Conservation (phyloP, 352 stramenopile genomes). For the Globisporangium ultimum region DNA sequence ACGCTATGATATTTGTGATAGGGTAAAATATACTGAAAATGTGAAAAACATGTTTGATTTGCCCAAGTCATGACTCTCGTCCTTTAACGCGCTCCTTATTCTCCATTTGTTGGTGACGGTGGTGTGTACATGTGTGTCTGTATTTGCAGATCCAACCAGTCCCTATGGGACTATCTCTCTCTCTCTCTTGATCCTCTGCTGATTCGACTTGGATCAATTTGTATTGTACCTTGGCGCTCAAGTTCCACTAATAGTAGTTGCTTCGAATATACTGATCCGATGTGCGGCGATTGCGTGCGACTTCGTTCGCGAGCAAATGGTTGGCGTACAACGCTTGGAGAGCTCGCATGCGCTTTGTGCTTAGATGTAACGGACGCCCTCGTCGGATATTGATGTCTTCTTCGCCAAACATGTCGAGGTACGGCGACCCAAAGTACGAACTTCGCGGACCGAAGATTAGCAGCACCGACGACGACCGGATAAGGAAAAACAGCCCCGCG, state of each 20-base stretch:
- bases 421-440: conserved; percentile 84
- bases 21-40: too few species aligned
- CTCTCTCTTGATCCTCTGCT: conserved; percentile 2
- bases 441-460: conserved; percentile 68
- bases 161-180: too few species aligned
- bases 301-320: conserved; percentile 78
- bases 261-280: conserved; percentile 87
- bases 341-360: conserved; percentile 66
- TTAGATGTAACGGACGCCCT: conserved; percentile 72
- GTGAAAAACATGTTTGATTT: too few species aligned
- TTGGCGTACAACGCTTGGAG: conserved; percentile 71
- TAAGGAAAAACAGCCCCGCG: conserved; percentile 80
- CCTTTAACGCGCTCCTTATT: too few species aligned
- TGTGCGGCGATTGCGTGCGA: conserved; percentile 76
- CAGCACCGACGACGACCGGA: conserved; percentile 73
- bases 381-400: conserved; percentile 83
- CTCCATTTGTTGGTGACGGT: too few species aligned
- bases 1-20: too few species aligned
- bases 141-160: too few species aligned
- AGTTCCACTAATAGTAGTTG: conserved; percentile 66
- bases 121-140: too few species aligned
- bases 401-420: conserved; percentile 88
- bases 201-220: conserved; percentile 9
- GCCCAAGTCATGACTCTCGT: too few species aligned
- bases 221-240: not conserved